Conservation (phyloP, 371 early-diverging fungal genomes). For the Actinomortierella ambigua region DNA sequence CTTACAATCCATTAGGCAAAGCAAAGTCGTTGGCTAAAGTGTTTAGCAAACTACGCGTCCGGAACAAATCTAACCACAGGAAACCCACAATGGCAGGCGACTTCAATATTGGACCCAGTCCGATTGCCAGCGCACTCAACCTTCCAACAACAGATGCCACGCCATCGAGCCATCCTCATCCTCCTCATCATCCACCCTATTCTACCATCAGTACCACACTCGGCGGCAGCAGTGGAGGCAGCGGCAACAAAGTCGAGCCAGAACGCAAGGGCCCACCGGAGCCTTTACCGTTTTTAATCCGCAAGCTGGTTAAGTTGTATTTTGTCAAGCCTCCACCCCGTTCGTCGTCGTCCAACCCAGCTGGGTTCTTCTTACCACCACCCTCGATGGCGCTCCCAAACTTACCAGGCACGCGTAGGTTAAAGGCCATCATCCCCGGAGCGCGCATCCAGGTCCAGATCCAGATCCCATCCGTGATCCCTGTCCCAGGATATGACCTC, state of each 20-base stretch:
- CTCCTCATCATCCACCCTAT: no score
- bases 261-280: background rate
- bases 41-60: constrained; percentile 28
- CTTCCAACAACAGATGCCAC: no score
- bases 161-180: no score
- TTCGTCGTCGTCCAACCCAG: constrained; percentile 7
- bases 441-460: constrained; percentile 38
- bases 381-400: constrained; percentile 24
- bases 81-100: constrained; percentile 22
- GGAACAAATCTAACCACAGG: constrained; percentile 18
- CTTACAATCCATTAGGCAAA: no score
- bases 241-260: no score
- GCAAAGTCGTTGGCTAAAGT: constrained; percentile 20
- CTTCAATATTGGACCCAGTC: constrained; percentile 14
- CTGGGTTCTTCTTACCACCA: constrained; percentile 13
- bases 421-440: constrained; percentile 35
- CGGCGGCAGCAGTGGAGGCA: no score
- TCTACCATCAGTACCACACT: no score
- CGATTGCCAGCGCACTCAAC: no score
- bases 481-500: constrained; percentile 25
- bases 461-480: constrained; percentile 30
- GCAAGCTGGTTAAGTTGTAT: constrained; percentile 29
- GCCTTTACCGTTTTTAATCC: constrained; percentile 29
- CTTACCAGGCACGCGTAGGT: constrained; percentile 18
- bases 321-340: constrained; percentile 26